phyloP scores from a whole-genome alignment of 2,329 filamentous ascomycete species.

The Colletotrichum godetiae region DNA sequence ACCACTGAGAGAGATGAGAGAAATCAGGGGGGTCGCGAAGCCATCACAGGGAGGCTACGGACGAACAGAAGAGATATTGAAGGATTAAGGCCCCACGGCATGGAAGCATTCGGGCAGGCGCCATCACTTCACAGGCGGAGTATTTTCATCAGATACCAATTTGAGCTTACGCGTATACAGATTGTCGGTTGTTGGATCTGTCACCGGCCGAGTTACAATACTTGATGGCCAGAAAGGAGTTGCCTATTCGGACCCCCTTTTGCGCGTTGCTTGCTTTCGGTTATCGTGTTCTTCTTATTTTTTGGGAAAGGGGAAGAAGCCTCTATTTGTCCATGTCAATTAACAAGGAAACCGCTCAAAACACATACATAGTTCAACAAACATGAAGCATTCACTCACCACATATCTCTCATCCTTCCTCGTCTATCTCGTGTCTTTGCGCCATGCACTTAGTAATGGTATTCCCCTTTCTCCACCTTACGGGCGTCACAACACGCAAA shows the following conservation, averaged over 20 bases:
- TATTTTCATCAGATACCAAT: slow-evolving; percentile 35
- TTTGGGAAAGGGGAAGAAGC: slow-evolving; percentile 20
- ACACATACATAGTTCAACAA: slow-evolving; percentile 31
- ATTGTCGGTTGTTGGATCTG: slow-evolving; percentile 34
- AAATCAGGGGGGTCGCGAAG: neutral
- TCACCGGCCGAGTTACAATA: slow-evolving; percentile 12
- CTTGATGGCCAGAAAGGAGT: slow-evolving; percentile 14
- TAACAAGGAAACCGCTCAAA: slow-evolving; percentile 17
- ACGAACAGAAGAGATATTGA: slow-evolving; percentile 12
- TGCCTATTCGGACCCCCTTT: slow-evolving; percentile 12
- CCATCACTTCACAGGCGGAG: slow-evolving; percentile 33
- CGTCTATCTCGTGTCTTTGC: neutral
- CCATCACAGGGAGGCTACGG: neutral
- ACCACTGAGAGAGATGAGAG: neutral
- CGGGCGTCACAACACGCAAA: slow-evolving; percentile 14
- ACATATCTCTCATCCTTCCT: neutral
- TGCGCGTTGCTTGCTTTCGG: slow-evolving; percentile 22
- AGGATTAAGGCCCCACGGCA: slow-evolving; percentile 10
- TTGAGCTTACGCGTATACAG: slow-evolving; percentile 35
- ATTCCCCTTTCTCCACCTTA: slow-evolving; percentile 1
- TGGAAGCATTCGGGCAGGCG: slow-evolving; percentile 27
- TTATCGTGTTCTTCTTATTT: slow-evolving; percentile 1
- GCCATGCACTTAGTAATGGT: neutral
- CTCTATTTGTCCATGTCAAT: slow-evolving; percentile 28
- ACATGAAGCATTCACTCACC: slow-evolving; percentile 31